A percentile compares a stretch with the other conserved stretches of the same genome.
Conservation (phyloP, 148 eudicot genomes). For the Dysphania ambrosioides region DNA sequence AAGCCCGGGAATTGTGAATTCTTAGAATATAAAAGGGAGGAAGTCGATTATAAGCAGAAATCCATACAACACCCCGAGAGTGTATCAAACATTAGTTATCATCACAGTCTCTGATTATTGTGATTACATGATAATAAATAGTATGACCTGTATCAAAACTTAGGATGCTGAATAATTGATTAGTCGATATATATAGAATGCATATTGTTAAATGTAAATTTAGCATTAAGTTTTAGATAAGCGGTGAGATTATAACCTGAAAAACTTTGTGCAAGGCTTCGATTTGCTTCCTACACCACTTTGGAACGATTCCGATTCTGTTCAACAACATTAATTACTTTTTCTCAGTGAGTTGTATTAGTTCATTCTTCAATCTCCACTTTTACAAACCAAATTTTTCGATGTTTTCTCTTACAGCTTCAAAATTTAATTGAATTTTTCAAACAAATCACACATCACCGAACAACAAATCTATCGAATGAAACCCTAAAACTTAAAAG, state of each 20-base stretch:
- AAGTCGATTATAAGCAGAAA: background rate
- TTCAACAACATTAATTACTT: constrained; percentile 71
- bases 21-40: background rate
- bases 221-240: constrained; percentile 42
- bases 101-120: constrained; percentile 36
- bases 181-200: constrained; percentile 40
- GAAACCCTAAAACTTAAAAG: background rate
- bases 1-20: too few relatives aligned
- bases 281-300: constrained; percentile 99
- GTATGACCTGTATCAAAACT: constrained; percentile 69
- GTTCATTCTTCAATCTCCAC: constrained; percentile 33
- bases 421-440: too few relatives aligned
- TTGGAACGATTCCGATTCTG: constrained; percentile 84
- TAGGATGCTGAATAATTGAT: constrained; percentile 55
- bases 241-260: constrained; percentile 85
- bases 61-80: constrained; percentile 3
- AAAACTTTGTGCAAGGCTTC: constrained; percentile 99
- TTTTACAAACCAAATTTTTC: background rate
- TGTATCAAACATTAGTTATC: constrained; percentile 47
- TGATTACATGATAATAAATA: constrained; percentile 35
- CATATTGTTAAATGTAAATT: constrained; percentile 17
- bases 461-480: background rate
- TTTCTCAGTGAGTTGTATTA: constrained; percentile 30
- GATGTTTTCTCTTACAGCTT: too few relatives aligned
- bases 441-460: background rate